These are phyloP conservation scores for Solanum chilense DNA, from an alignment of 257 asterid species.

Conservation along the genomic window DNA sequence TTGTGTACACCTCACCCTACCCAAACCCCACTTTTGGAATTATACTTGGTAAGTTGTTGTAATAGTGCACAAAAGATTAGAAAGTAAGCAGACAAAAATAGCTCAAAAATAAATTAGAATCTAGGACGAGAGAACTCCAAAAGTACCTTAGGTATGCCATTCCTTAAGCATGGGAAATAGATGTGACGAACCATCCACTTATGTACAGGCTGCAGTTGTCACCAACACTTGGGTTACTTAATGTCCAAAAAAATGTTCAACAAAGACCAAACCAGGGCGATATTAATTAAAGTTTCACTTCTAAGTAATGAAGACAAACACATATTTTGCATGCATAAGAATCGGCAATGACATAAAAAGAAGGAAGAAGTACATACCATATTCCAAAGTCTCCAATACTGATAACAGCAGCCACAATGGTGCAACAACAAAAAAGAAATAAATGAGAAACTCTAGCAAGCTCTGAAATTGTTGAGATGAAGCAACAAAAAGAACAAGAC, in stretches of 20 bases:
- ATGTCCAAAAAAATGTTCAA: not conserved
- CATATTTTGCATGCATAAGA: not conserved
- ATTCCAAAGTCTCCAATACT: slow-evolving; percentile 99
- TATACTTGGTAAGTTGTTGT: not conserved
- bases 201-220: slow-evolving; percentile 82
- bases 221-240: not conserved
- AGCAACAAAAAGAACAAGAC: not conserved
- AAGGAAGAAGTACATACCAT: slow-evolving; percentile 50
- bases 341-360: not conserved
- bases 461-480: not conserved
- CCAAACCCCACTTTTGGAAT: not conserved
- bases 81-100: not conserved
- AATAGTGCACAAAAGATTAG: not conserved
- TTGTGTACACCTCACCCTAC: not conserved
- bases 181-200: slow-evolving; percentile 98
- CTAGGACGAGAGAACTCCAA: not conserved
- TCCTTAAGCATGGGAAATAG: slow-evolving; percentile 82
- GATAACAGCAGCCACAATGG: slow-evolving; percentile 25
- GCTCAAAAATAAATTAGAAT: not conserved
- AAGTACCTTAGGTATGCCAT: slow-evolving; percentile 88
- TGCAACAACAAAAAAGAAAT: slow-evolving; percentile 9
- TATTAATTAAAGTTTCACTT: not conserved
- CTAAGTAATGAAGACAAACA: not conserved
- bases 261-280: not conserved
- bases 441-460: slow-evolving; percentile 1